phyloP scores from a whole-genome alignment of 306 rosid species.

The Neltuma alba region DNA sequence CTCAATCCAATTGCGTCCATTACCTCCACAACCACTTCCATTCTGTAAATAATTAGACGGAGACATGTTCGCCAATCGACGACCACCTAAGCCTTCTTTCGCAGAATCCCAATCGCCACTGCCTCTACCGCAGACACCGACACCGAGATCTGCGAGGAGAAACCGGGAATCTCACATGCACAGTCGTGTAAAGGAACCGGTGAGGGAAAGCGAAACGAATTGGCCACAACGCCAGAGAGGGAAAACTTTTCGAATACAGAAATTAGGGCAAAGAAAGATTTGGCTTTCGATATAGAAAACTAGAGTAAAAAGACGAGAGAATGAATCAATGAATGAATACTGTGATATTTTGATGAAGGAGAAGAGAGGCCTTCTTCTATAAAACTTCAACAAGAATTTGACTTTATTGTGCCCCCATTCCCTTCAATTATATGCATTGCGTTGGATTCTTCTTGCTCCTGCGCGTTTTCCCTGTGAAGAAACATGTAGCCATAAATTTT shows the following conservation, averaged over 20 bases:
- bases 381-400: constrained; percentile 3
- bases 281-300: constrained; percentile 41
- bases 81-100: neutral
- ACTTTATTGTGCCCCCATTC: neutral
- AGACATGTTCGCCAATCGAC: constrained; percentile 39
- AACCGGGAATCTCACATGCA: constrained; percentile 3
- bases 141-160: constrained; percentile 15
- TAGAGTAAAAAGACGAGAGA: constrained; percentile 15
- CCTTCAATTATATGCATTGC: neutral
- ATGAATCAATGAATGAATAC: neutral
- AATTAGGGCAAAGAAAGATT: constrained; percentile 47
- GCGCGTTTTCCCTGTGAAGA: neutral
- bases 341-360: neutral
- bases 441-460: neutral
- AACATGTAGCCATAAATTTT: neutral
- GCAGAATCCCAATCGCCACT: neutral
- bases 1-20: constrained; percentile 52
- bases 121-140: neutral
- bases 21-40: constrained; percentile 20
- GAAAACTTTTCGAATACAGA: neutral
- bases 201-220: neutral
- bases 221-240: neutral
- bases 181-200: neutral
- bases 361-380: neutral
- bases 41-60: constrained; percentile 41